Evolutionary conservation across 2,329 filamentous ascomycete genomes (phyloP), one percentile per base, ranked within the genome.

Genomic region (Cytospora leucostoma): DNA sequence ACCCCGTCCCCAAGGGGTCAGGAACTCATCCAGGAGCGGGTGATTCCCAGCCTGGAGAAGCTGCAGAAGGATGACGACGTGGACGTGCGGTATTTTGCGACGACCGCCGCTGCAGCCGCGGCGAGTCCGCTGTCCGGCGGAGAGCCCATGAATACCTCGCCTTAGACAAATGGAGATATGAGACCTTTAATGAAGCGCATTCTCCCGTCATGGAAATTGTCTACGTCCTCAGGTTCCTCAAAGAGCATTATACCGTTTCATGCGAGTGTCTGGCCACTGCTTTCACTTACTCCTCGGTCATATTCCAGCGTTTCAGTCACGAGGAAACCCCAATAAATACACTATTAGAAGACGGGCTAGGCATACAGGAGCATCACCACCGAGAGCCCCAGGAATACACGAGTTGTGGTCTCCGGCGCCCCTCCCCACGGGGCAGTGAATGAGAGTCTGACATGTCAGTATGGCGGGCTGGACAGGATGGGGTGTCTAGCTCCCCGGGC

Each of bases 21-120:
- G 71, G 88, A 93, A 71, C 83, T 97, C 68, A 95, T 97, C 73
- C 88, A 92, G 76, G 87, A 92, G 77, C 89, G 91, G 73, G 89
- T 98, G 74, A 79, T 97, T 73, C 93, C 94, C 33, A 94, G 92
- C 74, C 80, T 99, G 70, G 91, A 94, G 81, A 97, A 97, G 82
- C 83, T 99, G 72, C 93, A 97, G 82, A 91, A 94, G 79, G 95
- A 99, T 75, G 92, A 96, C 69, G 95, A 99, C 79, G 94, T 98
- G 70, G 95, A 99, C 79, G 95, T 99, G 73, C 88, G 95, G 76
- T 99, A 94, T 82, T 99, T 97, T 79, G 95, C 95, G 68, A 96
- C 93, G 66, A 96, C 92, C 68, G 94, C 95, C 56, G 89, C 90
- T 66, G 87, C 85, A 76, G 79, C 78, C 58, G 82, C 84, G 63